Conservation (phyloP, 2,329 filamentous ascomycete species). For the Amphichorda felina region DNA sequence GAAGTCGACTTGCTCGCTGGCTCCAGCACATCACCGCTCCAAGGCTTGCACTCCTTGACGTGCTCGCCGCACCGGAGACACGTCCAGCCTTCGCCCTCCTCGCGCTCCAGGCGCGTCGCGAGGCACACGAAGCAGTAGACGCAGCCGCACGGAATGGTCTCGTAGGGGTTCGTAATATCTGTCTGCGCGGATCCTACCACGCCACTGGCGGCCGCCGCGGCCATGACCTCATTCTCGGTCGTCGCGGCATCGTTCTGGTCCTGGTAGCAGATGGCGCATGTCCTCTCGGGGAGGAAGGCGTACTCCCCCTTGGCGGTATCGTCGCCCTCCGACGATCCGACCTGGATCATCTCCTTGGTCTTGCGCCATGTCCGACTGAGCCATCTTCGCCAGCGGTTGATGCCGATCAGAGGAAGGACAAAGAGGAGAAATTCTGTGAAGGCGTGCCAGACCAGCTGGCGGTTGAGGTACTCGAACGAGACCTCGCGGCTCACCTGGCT, state of each 20-base stretch:
- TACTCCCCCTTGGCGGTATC: slow-evolving; percentile 58
- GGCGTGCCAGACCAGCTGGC: slow-evolving; percentile 98
- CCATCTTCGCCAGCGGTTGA: slow-evolving; percentile 86
- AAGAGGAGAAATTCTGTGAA: slow-evolving; percentile 98
- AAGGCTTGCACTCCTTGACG: slow-evolving; percentile 78
- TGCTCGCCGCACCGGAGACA: slow-evolving; percentile 81
- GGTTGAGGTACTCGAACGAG: slow-evolving; percentile 94
- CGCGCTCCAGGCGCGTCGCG: slow-evolving; percentile 77
- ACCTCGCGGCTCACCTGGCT: slow-evolving; percentile 83
- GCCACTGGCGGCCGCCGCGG: slow-evolving; percentile 57
- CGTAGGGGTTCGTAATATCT: slow-evolving; percentile 93
- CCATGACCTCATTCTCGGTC: slow-evolving; percentile 65
- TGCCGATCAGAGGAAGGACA: slow-evolving; percentile 89
- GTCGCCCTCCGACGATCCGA: slow-evolving; percentile 17
- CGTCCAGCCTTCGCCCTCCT: slow-evolving; percentile 89
- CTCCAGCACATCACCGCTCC: slow-evolving; percentile 80
- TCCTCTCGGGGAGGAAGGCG: slow-evolving; percentile 79
- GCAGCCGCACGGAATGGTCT: slow-evolving; percentile 78
- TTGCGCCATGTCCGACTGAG: slow-evolving; percentile 78
- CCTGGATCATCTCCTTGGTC: slow-evolving; percentile 52
- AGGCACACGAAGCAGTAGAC: slow-evolving; percentile 95
- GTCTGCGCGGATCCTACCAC: slow-evolving; percentile 82
- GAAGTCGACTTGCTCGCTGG: slow-evolving; percentile 28
- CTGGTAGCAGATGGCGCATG: slow-evolving; percentile 93
- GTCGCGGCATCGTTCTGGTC: slow-evolving; percentile 68